phyloP scores from a whole-genome alignment of 305 asterid genomes.

The Plantago lanceolata region DNA sequence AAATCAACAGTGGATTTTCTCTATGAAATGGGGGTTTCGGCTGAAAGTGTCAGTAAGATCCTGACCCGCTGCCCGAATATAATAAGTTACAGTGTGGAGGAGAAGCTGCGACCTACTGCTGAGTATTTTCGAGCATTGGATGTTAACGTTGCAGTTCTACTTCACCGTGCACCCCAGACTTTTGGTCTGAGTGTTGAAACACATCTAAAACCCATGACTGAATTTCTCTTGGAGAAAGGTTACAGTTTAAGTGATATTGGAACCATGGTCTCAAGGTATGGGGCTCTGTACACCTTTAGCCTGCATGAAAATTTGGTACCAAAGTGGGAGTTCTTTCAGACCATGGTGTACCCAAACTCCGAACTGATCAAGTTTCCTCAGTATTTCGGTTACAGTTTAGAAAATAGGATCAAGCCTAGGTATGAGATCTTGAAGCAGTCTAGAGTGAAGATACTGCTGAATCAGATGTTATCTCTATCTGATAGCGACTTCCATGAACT shows the following conservation, averaged over 20 bases:
- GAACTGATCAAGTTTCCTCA: constrained; percentile 85
- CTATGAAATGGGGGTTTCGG: constrained; percentile 77
- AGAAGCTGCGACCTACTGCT: constrained; percentile 76
- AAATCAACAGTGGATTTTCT: constrained; percentile 68
- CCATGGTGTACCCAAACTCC: constrained; percentile 61
- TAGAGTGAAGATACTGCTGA: constrained; percentile 57
- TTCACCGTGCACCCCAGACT: constrained; percentile 81
- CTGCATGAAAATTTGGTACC: constrained; percentile 58
- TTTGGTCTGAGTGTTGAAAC: constrained; percentile 87
- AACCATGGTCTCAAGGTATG: constrained; percentile 67
- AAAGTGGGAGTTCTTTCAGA: constrained; percentile 74
- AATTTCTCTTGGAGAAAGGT: constrained; percentile 63
- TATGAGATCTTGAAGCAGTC: constrained; percentile 48
- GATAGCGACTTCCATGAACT: constrained; percentile 50
- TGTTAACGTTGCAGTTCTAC: constrained; percentile 59
- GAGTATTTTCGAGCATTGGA: constrained; percentile 64
- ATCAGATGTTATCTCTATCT: constrained; percentile 73
- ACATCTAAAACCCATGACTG: constrained; percentile 73
- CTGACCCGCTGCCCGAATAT: constrained; percentile 79
- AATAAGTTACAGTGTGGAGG: constrained; percentile 81
- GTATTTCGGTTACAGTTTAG: constrained; percentile 82
- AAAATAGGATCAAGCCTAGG: constrained; percentile 79
- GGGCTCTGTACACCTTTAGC: constrained; percentile 75
- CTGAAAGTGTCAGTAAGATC: constrained; percentile 73
- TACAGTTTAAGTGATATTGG: constrained; percentile 52